Evolutionary conservation across 177 flowering plant genomes (phyloP).

Genomic region (Vitis hybrid): DNA sequence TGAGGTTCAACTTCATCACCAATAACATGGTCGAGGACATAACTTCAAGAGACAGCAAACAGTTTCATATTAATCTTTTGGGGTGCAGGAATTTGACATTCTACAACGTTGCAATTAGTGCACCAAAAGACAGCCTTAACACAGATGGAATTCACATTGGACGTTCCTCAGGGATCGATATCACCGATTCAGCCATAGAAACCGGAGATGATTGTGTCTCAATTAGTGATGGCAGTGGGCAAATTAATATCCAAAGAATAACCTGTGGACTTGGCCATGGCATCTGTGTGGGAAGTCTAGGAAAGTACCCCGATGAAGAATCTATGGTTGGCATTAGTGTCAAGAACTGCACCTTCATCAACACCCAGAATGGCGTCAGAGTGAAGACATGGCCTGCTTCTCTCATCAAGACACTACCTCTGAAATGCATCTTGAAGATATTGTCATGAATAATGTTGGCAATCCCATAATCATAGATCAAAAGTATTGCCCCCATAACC

Average conservation of each 20-base stretch:
- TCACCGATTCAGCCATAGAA: constrained; percentile 17
- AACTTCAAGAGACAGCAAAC: constrained; percentile 29
- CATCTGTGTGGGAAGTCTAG: constrained; percentile 36
- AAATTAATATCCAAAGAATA: constrained; percentile 16
- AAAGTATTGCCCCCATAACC: constrained; percentile 32
- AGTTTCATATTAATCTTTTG: constrained; percentile 33
- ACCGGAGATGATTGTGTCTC: constrained; percentile 51
- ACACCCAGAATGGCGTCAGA: constrained; percentile 34
- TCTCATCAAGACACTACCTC: neutral
- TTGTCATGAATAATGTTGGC: constrained; percentile 26
- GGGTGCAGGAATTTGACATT: constrained; percentile 26
- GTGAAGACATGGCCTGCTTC: constrained; percentile 40
- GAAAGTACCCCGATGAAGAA: constrained; percentile 23
- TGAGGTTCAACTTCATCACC: constrained; percentile 27
- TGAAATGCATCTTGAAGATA: constrained; percentile 29
- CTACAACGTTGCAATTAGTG: constrained; percentile 12
- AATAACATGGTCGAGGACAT: constrained; percentile 18
- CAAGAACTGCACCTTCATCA: constrained; percentile 18
- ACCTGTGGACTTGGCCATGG: constrained; percentile 40
- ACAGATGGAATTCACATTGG: constrained; percentile 52
- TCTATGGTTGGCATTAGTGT: constrained; percentile 21
- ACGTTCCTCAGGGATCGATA: constrained; percentile 16
- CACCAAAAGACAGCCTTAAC: constrained; percentile 32
- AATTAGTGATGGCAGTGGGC: constrained; percentile 27
- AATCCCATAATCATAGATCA: constrained; percentile 42